A percentile compares a stretch with the other conserved stretches of the same genome.
Evolutionary conservation across 2,329 filamentous ascomycete species (phyloP).

Genomic region (Penicillium sp.): DNA sequence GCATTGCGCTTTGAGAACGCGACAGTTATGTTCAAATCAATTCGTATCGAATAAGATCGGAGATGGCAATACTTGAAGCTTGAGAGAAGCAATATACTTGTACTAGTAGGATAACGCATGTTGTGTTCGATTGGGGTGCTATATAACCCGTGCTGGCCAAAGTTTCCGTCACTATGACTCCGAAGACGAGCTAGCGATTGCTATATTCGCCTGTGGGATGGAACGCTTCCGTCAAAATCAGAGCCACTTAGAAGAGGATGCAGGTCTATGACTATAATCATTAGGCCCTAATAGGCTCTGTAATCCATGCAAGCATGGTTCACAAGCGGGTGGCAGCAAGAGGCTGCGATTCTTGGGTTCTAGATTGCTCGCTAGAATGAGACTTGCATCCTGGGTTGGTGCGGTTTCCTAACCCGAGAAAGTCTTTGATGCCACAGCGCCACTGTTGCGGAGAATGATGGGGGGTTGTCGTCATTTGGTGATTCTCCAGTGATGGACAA

Average conservation of each 20-base stretch:
- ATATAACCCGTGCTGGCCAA: conserved; percentile 11
- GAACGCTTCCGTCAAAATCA: not conserved
- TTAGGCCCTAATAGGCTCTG: not conserved
- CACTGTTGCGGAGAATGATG: conserved; percentile 1
- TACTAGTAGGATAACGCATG: not conserved
- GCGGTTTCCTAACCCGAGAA: not conserved
- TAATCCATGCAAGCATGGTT: not conserved
- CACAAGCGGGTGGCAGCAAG: not conserved
- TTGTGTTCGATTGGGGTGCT: not conserved
- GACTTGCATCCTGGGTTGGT: not conserved
- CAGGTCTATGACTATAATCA: not conserved
- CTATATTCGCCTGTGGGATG: not conserved
- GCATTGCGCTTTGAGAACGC: conserved; percentile 16
- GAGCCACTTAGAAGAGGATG: not conserved
- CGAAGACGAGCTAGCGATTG: not conserved
- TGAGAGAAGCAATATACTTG: too few relatives aligned
- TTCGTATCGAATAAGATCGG: not conserved
- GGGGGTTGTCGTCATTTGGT: conserved; percentile 3
- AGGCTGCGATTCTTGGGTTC: not conserved
- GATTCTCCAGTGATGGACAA: not conserved
- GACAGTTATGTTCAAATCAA: not conserved
- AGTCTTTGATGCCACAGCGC: not conserved
- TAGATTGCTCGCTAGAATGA: not conserved
- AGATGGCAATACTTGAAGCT: not conserved
- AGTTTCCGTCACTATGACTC: conserved; percentile 18